phyloP scores from a whole-genome alignment of 306 rosid genomes.

The Trifolium pratense region DNA sequence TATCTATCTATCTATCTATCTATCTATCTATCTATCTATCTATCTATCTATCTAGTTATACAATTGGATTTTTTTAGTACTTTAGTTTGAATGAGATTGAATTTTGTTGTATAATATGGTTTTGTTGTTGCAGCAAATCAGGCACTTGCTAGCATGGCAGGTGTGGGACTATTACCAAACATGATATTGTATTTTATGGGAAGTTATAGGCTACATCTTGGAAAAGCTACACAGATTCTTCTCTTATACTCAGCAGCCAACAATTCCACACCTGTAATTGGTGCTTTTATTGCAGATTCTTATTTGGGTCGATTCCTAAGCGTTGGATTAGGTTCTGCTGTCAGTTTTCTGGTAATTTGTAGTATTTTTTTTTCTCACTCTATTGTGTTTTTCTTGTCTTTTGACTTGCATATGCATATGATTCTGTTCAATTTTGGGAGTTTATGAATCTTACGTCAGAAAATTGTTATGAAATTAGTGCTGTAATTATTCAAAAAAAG shows the following conservation, averaged over 20 bases:
- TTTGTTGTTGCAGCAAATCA: conserved; percentile 59
- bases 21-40: no score
- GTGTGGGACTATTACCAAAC: conserved; percentile 59
- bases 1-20: no score
- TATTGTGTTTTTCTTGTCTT: neutral
- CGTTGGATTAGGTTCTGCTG: conserved; percentile 56
- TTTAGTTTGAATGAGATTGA: neutral
- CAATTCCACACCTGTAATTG: conserved; percentile 66
- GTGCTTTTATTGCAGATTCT: conserved; percentile 72
- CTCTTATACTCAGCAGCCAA: conserved; percentile 53
- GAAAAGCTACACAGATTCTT: conserved; percentile 52
- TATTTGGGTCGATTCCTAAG: conserved; percentile 68
- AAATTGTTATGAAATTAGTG: no score
- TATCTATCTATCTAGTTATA: no score
- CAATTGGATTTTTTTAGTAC: neutral
- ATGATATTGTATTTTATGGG: conserved; percentile 65
- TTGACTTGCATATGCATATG: neutral
- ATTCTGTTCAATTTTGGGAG: neutral
- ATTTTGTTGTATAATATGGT: neutral
- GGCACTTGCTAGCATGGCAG: conserved; percentile 64
- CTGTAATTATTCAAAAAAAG: no score
- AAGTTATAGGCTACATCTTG: conserved; percentile 53
- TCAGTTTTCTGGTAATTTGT: conserved; percentile 50
- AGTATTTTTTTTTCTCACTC: neutral
- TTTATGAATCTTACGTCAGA: no score